phyloP scores from a whole-genome alignment of 2,329 filamentous ascomycete species.

The Exophiala oligosperma region DNA sequence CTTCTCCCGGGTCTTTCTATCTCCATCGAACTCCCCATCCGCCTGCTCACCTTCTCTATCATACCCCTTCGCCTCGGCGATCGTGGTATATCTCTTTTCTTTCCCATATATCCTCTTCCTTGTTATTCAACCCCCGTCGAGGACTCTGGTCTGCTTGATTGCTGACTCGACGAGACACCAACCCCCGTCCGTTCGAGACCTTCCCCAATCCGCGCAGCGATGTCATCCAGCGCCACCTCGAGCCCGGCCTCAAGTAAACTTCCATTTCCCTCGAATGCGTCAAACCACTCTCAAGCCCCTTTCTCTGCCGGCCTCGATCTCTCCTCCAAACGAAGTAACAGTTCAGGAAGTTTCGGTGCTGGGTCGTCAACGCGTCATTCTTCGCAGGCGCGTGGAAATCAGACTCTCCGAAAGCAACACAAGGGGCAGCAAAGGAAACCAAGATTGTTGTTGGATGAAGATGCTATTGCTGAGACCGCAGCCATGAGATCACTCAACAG shows the following conservation, averaged over 20 bases:
- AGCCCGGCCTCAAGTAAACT: conserved; percentile 22
- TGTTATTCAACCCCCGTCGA: conserved; percentile 12
- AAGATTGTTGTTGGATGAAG: conserved; percentile 72
- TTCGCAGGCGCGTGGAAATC: conserved; percentile 63
- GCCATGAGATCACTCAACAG: conserved; percentile 65
- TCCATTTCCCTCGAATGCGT: conserved; percentile 14
- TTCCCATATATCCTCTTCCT: neutral
- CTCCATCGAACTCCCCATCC: conserved; percentile 1
- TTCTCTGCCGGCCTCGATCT: conserved; percentile 11
- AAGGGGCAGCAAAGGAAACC: conserved; percentile 72
- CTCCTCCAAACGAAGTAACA: conserved; percentile 38
- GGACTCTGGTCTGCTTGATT: conserved; percentile 25
- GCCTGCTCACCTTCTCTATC: neutral
- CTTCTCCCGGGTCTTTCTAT: conserved; percentile 7
- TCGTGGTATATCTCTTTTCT: conserved; percentile 6
- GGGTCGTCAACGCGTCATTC: conserved; percentile 39
- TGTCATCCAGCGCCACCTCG: conserved; percentile 28
- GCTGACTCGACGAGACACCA: conserved; percentile 24
- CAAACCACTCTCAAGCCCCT: conserved; percentile 23
- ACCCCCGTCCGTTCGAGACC: conserved; percentile 1
- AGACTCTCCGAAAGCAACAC: conserved; percentile 77
- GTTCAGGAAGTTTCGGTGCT: conserved; percentile 42
- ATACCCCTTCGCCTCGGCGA: conserved; percentile 25
- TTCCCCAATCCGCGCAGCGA: conserved; percentile 18
- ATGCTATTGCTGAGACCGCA: conserved; percentile 77